Base-by-base conservation (phyloP, 2,329 filamentous ascomycete species). In the Fusarium newnesense region DNA sequence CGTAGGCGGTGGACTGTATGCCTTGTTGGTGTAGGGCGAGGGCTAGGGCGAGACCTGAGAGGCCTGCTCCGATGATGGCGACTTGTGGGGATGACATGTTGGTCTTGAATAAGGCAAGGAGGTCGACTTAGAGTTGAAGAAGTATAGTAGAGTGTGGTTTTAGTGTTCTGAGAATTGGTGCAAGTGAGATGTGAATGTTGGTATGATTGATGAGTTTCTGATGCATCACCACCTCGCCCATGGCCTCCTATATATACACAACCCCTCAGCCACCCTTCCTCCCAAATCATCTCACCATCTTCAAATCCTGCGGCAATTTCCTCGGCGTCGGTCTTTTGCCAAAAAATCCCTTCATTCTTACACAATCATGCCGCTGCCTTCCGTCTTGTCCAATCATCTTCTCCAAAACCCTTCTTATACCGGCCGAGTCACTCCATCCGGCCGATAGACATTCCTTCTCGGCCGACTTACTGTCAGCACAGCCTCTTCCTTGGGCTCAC, bases 1-100 rank as follows among this genome's bases (percentile, higher is more conserved):
- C 89, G 69, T 89, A 90, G 57, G 91, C 79, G 6, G 80, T 85
- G 66, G 80, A 83, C 9, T 81, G 72, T 47, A 91, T 90, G 44
- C 81, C 80, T 63, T 87, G 82, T 36, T 85, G 80, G 64, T 89
- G 84, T 0, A 92, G 81, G 5, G 86, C 83, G 0, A 92, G 82
- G 1, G 88, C 88, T 0, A 91, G 82, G 2, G 85, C 83, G 11
- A 91, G 85, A 43, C 89, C 89, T 3, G 81, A 79, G 36, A 82
- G 85, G 56, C 85, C 80, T 1, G 79, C 80, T 53, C 80, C 80
- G 26, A 81, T 78, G 54, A 81, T 80, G 63, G 80, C 79, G 7
- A 81, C 43, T 26, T 71, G 69, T 1, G 65, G 52, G 4, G 67
- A 24, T 12, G 70, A 40, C 75, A 77, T 76, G 2, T 63, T 46